Percentiles rank a stretch among this genome's conserved stretches.
These are phyloP conservation scores for Pythium sukuiense DNA, from an alignment of 352 stramenopile genomes.

Conservation along the genomic window DNA sequence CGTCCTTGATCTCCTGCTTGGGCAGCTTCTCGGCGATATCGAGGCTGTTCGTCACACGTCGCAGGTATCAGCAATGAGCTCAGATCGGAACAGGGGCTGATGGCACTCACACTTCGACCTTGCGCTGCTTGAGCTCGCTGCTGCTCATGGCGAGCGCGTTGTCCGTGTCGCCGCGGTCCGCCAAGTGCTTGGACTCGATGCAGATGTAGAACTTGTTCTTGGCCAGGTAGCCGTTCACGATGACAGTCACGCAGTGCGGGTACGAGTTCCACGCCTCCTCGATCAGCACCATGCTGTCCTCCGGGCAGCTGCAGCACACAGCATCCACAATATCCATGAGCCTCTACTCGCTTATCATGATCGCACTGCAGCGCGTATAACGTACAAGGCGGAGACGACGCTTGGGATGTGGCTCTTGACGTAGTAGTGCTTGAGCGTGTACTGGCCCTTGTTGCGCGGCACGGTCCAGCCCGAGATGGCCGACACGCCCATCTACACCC, in stretches of 20 bases:
- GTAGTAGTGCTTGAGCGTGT: conserved; percentile 90
- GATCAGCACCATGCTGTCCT: conserved; percentile 85
- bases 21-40: conserved; percentile 76
- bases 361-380: background rate
- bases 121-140: conserved; percentile 72
- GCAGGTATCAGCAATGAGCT: too few relatives aligned
- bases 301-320: conserved; percentile 49
- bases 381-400: conserved; percentile 80
- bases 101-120: conserved; percentile 65
- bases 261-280: conserved; percentile 89
- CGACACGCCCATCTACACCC: conserved; percentile 58
- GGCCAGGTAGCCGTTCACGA: conserved; percentile 79
- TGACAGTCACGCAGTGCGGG: conserved; percentile 85
- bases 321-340: background rate
- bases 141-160: conserved; percentile 71
- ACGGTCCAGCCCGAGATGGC: conserved; percentile 71
- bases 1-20: conserved; percentile 74
- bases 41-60: conserved; percentile 35
- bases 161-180: conserved; percentile 56
- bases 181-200: conserved; percentile 78
- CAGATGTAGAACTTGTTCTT: conserved; percentile 89
- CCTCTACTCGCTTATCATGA: too few relatives aligned
- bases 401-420: conserved; percentile 83
- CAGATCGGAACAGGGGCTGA: background rate
- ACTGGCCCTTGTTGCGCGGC: conserved; percentile 81